Conservation (phyloP, 78 protist species). For the Polysphondylium violaceum region DNA sequence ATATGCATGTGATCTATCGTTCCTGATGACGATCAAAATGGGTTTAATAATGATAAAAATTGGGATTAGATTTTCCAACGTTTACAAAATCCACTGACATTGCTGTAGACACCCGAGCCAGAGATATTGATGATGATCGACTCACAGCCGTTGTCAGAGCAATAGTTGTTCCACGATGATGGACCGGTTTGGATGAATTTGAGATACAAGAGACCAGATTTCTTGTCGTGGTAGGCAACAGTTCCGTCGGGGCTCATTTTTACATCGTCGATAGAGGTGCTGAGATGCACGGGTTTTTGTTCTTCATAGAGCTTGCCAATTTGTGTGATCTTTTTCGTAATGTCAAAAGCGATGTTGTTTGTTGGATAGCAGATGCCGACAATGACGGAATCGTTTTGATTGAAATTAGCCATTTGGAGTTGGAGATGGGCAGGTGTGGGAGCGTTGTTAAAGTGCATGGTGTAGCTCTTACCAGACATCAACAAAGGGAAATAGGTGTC, state of each 20-base stretch:
- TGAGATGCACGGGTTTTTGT: not conserved
- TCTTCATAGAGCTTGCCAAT: not conserved
- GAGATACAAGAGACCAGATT: conserved; percentile 28
- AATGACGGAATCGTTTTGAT: conserved; percentile 14
- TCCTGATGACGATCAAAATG: too few species aligned
- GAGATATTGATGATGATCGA: conserved; percentile 15
- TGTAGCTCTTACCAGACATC: conserved; percentile 57
- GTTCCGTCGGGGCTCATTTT: conserved; percentile 13
- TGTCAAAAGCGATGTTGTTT: conserved; percentile 27
- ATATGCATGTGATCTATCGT: too few species aligned
- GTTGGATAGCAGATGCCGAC: conserved; percentile 78
- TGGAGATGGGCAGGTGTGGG: conserved; percentile 48
- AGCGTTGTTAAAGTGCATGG: conserved; percentile 56
- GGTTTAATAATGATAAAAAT: too few species aligned
- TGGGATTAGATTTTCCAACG: too few species aligned
- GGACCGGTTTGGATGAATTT: conserved; percentile 12
- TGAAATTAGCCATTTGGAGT: conserved; percentile 63
- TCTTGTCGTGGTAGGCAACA: conserved; percentile 18
- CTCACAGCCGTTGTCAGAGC: conserved; percentile 67
- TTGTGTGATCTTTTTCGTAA: conserved; percentile 3
- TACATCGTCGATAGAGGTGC: conserved; percentile 12
- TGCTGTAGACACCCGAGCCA: conserved; percentile 28
- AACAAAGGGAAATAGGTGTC: conserved; percentile 53
- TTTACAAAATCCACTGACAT: conserved; percentile 30
- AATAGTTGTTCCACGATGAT: conserved; percentile 41